Evolutionary conservation across 2,329 filamentous ascomycete species (phyloP).

Genomic region (Aspergillus glaucus): DNA sequence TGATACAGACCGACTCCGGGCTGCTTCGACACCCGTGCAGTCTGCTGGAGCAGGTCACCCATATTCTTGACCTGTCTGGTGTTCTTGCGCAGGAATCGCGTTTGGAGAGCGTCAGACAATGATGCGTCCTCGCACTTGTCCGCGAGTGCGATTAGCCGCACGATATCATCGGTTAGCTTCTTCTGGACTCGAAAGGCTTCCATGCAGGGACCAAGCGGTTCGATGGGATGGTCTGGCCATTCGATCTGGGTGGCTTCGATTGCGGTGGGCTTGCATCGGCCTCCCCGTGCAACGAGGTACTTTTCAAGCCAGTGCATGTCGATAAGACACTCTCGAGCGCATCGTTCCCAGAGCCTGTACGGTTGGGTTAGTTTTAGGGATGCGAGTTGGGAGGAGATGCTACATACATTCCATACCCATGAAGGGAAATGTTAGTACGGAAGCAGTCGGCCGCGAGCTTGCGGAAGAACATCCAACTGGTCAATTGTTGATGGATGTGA

Average conservation of each 20-base stretch:
- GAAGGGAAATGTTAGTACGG: constrained; percentile 15
- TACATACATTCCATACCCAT: constrained; percentile 17
- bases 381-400: neutral
- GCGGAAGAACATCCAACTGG: constrained; percentile 18
- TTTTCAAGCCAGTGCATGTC: constrained; percentile 19
- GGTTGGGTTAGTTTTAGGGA: neutral
- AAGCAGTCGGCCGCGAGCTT: constrained; percentile 17
- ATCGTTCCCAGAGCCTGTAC: constrained; percentile 14
- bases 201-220: constrained; percentile 12
- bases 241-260: constrained; percentile 14
- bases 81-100: constrained; percentile 15
- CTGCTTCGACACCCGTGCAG: constrained; percentile 17
- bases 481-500: constrained; percentile 16
- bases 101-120: constrained; percentile 11
- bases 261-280: constrained; percentile 15
- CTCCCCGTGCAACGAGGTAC: constrained; percentile 18
- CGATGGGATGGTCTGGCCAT: constrained; percentile 16
- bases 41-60: constrained; percentile 17
- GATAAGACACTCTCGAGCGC: constrained; percentile 13
- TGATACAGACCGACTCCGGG: constrained; percentile 15
- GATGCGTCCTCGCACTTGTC: constrained; percentile 9
- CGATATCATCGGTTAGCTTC: constrained; percentile 13
- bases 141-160: constrained; percentile 12
- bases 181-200: constrained; percentile 15
- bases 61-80: constrained; percentile 18